These are phyloP conservation scores for Quercus tomentella DNA, from an alignment of 331 rosid species.

Conservation along the genomic window DNA sequence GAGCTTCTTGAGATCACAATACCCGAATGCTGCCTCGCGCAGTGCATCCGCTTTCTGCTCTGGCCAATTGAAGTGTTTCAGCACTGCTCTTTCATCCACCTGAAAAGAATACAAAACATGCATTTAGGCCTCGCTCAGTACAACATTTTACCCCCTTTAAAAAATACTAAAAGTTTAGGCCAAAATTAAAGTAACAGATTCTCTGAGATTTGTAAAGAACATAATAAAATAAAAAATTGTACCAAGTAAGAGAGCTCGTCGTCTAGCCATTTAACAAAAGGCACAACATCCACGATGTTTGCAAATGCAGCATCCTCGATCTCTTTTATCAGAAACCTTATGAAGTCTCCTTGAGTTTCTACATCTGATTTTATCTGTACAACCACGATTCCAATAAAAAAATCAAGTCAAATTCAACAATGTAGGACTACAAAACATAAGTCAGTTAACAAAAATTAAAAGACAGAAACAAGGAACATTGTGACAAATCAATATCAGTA, in stretches of 20 bases:
- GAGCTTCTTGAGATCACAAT: conserved; percentile 86
- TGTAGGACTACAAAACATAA: too few species aligned
- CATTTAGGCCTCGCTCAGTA: not conserved
- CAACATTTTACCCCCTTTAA: not conserved
- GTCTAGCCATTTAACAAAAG: conserved; percentile 98
- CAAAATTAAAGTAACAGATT: not conserved
- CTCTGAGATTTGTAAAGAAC: not conserved
- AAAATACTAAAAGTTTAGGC: not conserved
- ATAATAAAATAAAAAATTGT: not conserved
- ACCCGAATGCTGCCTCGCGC: conserved; percentile 98
- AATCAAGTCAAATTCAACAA: not conserved
- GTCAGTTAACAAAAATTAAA: not conserved
- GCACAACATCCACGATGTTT: conserved; percentile 81
- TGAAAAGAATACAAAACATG: conserved; percentile 1
- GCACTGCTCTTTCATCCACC: conserved; percentile 99
- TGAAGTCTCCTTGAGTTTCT: conserved; percentile 95
- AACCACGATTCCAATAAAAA: not conserved
- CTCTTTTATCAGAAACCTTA: conserved; percentile 79
- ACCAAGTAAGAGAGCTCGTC: conserved; percentile 96
- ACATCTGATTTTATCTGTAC: conserved; percentile 91
- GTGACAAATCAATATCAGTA: too few species aligned
- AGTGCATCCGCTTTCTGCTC: conserved; percentile 94
- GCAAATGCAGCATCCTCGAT: conserved; percentile 86
- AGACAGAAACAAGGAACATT: not conserved
- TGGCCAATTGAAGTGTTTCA: conserved; percentile 97